These are phyloP conservation scores for Pseudognaphalium luteoalbum DNA, from an alignment of 129 eudicot genomes.

Conservation along the genomic window DNA sequence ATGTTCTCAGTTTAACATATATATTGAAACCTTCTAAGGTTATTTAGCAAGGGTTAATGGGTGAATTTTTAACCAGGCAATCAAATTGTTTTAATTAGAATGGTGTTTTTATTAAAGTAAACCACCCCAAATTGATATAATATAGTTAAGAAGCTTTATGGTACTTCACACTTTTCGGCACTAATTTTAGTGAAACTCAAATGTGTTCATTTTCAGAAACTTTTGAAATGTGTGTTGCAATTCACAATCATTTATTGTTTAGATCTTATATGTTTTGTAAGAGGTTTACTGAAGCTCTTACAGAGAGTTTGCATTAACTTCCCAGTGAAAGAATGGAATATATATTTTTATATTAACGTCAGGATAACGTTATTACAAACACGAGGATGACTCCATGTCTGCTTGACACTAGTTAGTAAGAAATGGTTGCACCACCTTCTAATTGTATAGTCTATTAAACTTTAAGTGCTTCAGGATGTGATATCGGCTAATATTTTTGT, in stretches of 20 bases:
- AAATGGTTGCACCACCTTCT: background rate
- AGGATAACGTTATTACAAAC: no score
- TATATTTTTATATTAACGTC: background rate
- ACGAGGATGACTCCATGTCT: no score
- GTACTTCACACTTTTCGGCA: background rate
- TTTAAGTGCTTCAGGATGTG: background rate
- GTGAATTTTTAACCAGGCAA: background rate
- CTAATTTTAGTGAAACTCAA: background rate
- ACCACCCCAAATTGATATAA: no score
- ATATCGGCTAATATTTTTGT: background rate
- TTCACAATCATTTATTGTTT: background rate
- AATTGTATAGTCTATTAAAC: no score
- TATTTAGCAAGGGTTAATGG: constrained; percentile 2
- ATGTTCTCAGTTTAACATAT: background rate
- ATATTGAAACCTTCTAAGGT: background rate
- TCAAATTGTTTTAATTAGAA: background rate
- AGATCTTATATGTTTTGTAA: background rate
- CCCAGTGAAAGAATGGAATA: background rate
- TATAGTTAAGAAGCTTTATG: background rate
- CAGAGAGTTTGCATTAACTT: background rate
- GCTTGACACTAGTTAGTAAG: background rate
- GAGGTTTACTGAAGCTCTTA: constrained; percentile 14
- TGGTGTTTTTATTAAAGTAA: background rate
- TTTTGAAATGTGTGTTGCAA: background rate
- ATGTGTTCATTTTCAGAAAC: background rate